phyloP scores from a whole-genome alignment of 2,329 filamentous ascomycete genomes.

The Claviceps sp. region DNA sequence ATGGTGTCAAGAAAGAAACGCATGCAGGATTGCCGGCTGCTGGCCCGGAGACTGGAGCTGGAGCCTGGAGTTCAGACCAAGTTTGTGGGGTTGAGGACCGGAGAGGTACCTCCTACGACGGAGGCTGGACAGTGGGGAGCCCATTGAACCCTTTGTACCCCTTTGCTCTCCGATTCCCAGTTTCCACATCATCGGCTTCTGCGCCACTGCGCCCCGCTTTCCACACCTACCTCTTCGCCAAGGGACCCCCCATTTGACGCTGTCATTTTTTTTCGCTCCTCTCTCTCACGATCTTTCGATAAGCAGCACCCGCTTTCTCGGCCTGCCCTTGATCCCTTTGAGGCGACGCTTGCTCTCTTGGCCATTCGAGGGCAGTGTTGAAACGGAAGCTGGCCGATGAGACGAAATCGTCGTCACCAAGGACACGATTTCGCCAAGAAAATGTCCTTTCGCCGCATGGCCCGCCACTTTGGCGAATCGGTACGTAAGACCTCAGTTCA shows the following conservation, averaged over 20 bases:
- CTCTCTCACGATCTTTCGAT: background rate
- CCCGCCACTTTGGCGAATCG: slow-evolving; percentile 34
- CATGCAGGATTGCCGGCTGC: too few relatives aligned
- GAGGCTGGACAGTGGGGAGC: too few relatives aligned
- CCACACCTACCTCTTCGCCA: background rate
- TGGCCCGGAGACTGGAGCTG: too few relatives aligned
- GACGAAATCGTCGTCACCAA: background rate
- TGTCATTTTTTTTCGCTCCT: background rate
- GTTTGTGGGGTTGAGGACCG: too few relatives aligned
- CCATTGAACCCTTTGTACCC: too few relatives aligned
- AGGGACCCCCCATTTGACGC: slow-evolving; percentile 1
- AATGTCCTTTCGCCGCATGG: slow-evolving; percentile 29
- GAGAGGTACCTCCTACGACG: too few relatives aligned
- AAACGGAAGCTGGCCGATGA: slow-evolving; percentile 1
- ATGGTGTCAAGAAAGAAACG: too few relatives aligned
- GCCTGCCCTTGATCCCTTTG: slow-evolving; percentile 4
- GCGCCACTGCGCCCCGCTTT: slow-evolving; percentile 3
- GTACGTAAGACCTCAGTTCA: slow-evolving; percentile 18
- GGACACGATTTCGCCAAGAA: background rate
- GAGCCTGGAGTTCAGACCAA: too few relatives aligned
- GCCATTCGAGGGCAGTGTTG: background rate
- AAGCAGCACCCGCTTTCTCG: slow-evolving; percentile 5
- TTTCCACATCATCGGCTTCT: background rate
- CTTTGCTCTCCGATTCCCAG: background rate
- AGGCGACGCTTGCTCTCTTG: slow-evolving; percentile 3